Evolutionary conservation across 345 rosid species (phyloP).

Genomic region (Populus deltoides): DNA sequence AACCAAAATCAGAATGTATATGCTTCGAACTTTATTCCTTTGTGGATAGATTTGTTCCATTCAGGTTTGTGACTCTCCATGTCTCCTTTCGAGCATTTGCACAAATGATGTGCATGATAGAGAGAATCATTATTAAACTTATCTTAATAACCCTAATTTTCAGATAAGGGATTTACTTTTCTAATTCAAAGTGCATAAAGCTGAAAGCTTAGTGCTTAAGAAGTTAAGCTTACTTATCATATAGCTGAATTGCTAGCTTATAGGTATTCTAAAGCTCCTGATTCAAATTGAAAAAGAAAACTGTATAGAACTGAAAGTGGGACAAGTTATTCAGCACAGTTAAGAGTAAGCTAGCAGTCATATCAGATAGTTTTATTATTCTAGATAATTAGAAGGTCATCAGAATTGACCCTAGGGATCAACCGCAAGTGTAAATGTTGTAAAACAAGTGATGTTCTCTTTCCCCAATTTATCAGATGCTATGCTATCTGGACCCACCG

Average conservation of each 20-base stretch:
- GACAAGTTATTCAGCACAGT: background rate
- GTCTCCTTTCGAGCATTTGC: background rate
- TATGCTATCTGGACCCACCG: background rate
- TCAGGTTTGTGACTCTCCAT: conserved; percentile 49
- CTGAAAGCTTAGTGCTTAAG: background rate
- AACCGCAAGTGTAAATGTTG: background rate
- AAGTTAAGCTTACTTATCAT: background rate
- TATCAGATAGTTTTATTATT: background rate
- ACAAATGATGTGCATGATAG: background rate
- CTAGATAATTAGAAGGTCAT: background rate
- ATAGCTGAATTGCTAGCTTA: background rate
- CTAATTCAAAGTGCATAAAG: background rate
- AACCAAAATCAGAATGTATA: conserved; percentile 61
- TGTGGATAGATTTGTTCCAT: conserved; percentile 70
- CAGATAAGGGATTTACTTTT: background rate
- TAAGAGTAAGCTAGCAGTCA: background rate
- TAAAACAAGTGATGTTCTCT: background rate
- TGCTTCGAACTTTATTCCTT: conserved; percentile 81
- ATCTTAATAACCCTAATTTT: background rate
- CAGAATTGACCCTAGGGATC: background rate
- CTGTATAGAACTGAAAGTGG: background rate
- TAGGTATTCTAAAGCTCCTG: background rate
- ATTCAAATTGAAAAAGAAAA: background rate
- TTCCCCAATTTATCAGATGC: background rate
- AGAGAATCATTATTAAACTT: background rate